Conservation (phyloP, 1,139 yeast species). For the Chernovozyma sophiae-reginae region DNA sequence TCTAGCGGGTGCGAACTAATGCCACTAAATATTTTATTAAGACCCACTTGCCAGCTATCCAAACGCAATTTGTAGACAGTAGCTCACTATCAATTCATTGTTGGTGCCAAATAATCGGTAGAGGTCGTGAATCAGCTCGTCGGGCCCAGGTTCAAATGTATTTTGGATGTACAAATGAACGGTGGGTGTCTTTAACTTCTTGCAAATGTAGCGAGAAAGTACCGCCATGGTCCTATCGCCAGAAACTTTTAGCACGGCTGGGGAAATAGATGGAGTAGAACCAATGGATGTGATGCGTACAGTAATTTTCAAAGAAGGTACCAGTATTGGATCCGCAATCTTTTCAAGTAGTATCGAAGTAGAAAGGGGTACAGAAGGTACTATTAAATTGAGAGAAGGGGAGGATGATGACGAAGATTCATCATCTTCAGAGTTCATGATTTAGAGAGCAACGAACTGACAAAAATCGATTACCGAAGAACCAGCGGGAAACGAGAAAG, state of each 20-base stretch:
- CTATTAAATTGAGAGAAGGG: conserved; percentile 3
- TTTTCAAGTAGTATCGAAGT: conserved; percentile 21
- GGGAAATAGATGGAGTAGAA: conserved; percentile 46
- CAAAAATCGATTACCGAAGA: no score
- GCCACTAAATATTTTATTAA: no score
- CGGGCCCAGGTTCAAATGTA: conserved; percentile 59
- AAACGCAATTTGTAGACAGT: conserved; percentile 56
- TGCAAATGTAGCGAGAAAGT: conserved; percentile 40
- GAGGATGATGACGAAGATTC: conserved; percentile 1
- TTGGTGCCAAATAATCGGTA: conserved; percentile 41
- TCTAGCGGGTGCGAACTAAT: no score
- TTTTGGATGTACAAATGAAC: conserved; percentile 49
- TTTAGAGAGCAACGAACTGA: no score
- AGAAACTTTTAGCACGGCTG: conserved; percentile 48
- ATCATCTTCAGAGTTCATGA: conserved; percentile 2
- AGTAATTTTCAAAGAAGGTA: conserved; percentile 25
- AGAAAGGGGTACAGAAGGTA: conserved; percentile 20
- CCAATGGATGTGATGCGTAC: conserved; percentile 59
- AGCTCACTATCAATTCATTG: conserved; percentile 50
- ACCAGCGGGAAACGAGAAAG: no score
- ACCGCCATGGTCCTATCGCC: conserved; percentile 44
- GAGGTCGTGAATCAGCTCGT: conserved; percentile 50
- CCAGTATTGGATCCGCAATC: neutral
- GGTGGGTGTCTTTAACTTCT: conserved; percentile 30
- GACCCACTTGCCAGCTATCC: conserved; percentile 32